Evolutionary conservation across 2,329 filamentous ascomycete species (phyloP).

Genomic region (Penicillium vulpinum): DNA sequence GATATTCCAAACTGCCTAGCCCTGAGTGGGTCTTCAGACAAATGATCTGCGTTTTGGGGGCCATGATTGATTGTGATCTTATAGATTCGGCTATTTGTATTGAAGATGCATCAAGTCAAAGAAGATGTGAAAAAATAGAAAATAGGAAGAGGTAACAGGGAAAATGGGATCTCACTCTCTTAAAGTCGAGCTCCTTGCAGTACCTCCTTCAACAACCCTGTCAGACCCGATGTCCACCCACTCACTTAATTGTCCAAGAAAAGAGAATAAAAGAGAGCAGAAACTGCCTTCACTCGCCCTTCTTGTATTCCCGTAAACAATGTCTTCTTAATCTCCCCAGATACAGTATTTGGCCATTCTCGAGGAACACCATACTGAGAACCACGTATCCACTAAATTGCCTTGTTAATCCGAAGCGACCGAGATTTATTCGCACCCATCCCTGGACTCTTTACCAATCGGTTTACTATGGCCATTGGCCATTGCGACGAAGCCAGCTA

Average conservation of each 20-base stretch:
- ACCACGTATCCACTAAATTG: too few relatives aligned
- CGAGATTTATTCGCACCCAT: not conserved
- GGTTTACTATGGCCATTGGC: not conserved
- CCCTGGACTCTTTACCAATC: not conserved
- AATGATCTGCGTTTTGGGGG: not conserved
- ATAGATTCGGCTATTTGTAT: not conserved
- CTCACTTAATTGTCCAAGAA: not conserved
- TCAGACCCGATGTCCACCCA: not conserved
- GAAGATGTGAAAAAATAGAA: not conserved
- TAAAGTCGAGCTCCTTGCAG: not conserved
- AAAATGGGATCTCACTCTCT: not conserved
- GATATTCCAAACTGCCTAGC: not conserved
- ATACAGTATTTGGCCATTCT: not conserved
- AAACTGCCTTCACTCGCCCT: not conserved
- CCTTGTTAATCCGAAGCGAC: not conserved
- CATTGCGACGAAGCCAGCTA: not conserved
- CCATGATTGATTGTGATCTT: not conserved
- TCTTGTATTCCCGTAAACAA: not conserved
- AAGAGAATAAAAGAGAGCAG: not conserved
- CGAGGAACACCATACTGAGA: not conserved
- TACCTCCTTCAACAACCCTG: not conserved
- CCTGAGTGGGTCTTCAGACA: not conserved
- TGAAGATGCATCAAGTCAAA: not conserved
- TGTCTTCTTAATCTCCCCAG: not conserved
- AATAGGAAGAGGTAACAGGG: too few relatives aligned